Base-by-base conservation (phyloP, 306 rosid species). In the Trifolium fragiferum region DNA sequence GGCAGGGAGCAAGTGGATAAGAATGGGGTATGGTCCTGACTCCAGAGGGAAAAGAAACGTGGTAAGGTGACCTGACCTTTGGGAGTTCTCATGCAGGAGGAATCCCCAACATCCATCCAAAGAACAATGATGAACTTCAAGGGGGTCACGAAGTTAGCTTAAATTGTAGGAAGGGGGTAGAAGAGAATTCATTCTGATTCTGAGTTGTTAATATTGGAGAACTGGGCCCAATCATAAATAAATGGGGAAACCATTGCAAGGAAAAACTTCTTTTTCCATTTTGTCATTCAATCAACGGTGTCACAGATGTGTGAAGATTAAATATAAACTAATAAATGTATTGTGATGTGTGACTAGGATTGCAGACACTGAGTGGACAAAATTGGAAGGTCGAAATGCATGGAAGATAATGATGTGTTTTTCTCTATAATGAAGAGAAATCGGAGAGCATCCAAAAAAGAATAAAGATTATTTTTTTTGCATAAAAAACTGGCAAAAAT, bases 331-430 rank as follows among this genome's bases (percentile, higher is more conserved):
- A 70, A 21, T 21, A 53, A 63, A 25, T 44, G 38, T 5, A 50
- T 37, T 33, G 23, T 44, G 46, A 16, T 15, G 23, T 53, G 38
- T 21, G 57, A 16, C 27, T 30, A 20, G 11, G 49, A 71, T 18
- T 57, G 43, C 25, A 76, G n/a, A 64, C 74, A 76, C 37, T 30
- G 76, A 25, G 40, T 25, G 51, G 40, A 71, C 10, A 33, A 20
- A 76, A 23, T 65, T 41, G 59, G 44, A 78, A 71, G 60, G 60
- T 62, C 30, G 8, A 62, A 62, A 70, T 20, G 66, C 38, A 41
- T 38, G 67, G 77, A 70, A 50, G 32, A 70, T 47, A 55, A 50
- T 50, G 1, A 58, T 43, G 44, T 46, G 41, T 19, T 68, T 58
- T 8, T 67, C 35, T 23, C 44, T 57, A 43, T 41, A 10, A 15